These are phyloP conservation scores for Hanseniaspora guilliermondii DNA, from an alignment of 805 yeast genomes.

Conservation along the genomic window DNA sequence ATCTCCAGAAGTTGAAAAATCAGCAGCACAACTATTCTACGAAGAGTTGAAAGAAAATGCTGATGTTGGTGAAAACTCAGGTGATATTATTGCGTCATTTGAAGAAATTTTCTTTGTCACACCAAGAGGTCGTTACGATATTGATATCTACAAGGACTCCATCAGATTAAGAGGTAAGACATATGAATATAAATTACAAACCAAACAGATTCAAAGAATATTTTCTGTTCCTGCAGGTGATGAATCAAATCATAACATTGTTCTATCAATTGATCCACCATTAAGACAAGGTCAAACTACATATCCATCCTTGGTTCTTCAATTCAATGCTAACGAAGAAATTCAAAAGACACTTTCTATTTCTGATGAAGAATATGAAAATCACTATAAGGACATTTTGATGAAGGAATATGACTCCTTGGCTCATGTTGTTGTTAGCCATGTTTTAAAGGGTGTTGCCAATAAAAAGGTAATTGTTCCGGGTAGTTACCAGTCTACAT, in stretches of 20 bases:
- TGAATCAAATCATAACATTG: slow-evolving; percentile 75
- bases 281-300: slow-evolving; percentile 96
- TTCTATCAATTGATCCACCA: slow-evolving; percentile 91
- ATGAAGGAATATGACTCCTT: slow-evolving; percentile 67
- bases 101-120: slow-evolving; percentile 83
- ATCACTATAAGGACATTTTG: slow-evolving; percentile 61
- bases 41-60: slow-evolving; percentile 88
- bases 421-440: slow-evolving; percentile 76
- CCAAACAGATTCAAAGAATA: slow-evolving; percentile 76
- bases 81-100: slow-evolving; percentile 89
- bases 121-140: slow-evolving; percentile 97
- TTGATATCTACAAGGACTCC: slow-evolving; percentile 79
- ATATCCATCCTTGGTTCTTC: slow-evolving; percentile 82
- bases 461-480: slow-evolving; percentile 78
- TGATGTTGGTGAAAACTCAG: slow-evolving; percentile 84
- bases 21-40: slow-evolving; percentile 74
- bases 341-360: slow-evolving; percentile 79
- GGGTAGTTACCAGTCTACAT: slow-evolving; percentile 64
- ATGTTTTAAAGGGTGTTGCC: slow-evolving; percentile 79
- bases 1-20: slow-evolving; percentile 31
- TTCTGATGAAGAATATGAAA: slow-evolving; percentile 67
- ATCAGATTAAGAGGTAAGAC: slow-evolving; percentile 93
- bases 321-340: slow-evolving; percentile 81
- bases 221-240: slow-evolving; percentile 91
- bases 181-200: slow-evolving; percentile 90